Base-by-base conservation (phyloP, 768 basidiomycete species). In the Pisolithus microcarpus region DNA sequence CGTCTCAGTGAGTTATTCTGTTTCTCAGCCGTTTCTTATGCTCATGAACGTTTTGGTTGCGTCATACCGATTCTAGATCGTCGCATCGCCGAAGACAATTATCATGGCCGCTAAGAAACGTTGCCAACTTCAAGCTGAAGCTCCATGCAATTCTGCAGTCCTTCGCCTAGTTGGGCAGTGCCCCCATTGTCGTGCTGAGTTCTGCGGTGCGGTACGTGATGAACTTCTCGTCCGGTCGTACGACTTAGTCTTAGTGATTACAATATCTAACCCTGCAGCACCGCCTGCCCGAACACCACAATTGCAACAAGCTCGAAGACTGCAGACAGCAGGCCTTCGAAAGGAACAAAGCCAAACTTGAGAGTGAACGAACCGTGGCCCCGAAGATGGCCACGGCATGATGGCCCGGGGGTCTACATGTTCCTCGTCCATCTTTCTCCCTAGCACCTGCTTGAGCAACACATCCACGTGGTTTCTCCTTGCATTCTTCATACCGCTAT, bases 271-370 rank as follows among this genome's bases (percentile, higher is more conserved):
- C 55, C 51, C 52, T 58, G 28, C 50, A 92, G 87, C 91, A 93
- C 64, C 87, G 91, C 53, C 76, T 94, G 56, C 90, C 91, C 7
- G 91, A 93, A 65, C 87, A 89, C 59, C 91, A 94, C 66, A 77
- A 78, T 50, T 94, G 91, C 72, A 78, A 80, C 57, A 85, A 91
- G 54, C 72, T 94, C 55, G 84, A 87, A 64, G 84, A 84, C 66
- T 93, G 91, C 71, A 75, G 85, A 56, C 85, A 90, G 66, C 85
- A 89, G 68, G 91, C 91, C 18, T 93, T 91, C 64, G 82, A 90
- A 57, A 77, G 80, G 62, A 92, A 93, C 75, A 91, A 92, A 80
- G 76, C 72, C 48, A 88, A 88, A 72, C 72, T 93, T 52, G 90
- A 91, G 76, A 82, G 83, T 59, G 91, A 93, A 70, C 82, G 86